Evolutionary conservation across 164 flowering plant species (phyloP).

Genomic region (Stephania japonica): DNA sequence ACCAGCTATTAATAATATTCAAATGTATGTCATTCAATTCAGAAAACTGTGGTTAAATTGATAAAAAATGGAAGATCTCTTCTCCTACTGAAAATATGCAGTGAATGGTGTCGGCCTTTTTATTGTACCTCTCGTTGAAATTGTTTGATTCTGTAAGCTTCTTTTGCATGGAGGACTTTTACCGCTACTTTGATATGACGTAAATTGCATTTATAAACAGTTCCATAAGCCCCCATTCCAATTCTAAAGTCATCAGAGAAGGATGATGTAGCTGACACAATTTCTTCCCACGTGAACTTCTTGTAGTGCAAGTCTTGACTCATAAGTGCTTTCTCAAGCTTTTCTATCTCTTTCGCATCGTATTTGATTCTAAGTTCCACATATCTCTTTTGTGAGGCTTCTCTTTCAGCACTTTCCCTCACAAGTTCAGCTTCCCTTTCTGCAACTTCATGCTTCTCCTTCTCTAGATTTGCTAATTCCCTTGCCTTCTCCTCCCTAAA

Average conservation of each 20-base stretch:
- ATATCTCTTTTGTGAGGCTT: slow-evolving; percentile 46
- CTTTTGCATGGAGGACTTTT: slow-evolving; percentile 66
- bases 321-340: slow-evolving; percentile 42
- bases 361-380: slow-evolving; percentile 50
- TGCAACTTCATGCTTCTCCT: slow-evolving; percentile 49
- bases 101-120: not conserved
- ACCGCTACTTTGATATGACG: slow-evolving; percentile 70
- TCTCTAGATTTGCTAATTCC: slow-evolving; percentile 51
- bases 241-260: slow-evolving; percentile 62
- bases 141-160: slow-evolving; percentile 39
- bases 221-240: slow-evolving; percentile 80
- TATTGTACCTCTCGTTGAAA: slow-evolving; percentile 74
- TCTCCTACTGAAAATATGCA: not conserved
- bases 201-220: slow-evolving; percentile 68
- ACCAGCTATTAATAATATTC: too few relatives aligned
- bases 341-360: slow-evolving; percentile 54
- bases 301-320: slow-evolving; percentile 40
- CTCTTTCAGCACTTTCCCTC: slow-evolving; percentile 52
- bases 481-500: slow-evolving; percentile 45
- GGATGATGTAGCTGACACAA: slow-evolving; percentile 60
- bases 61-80: too few relatives aligned
- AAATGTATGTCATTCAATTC: too few relatives aligned
- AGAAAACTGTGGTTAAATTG: too few relatives aligned
- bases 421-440: slow-evolving; percentile 45
- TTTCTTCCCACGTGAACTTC: slow-evolving; percentile 73